phyloP scores from a whole-genome alignment of 495 filamentous ascomycete genomes.

The Hypomontagnella monticulosa region DNA sequence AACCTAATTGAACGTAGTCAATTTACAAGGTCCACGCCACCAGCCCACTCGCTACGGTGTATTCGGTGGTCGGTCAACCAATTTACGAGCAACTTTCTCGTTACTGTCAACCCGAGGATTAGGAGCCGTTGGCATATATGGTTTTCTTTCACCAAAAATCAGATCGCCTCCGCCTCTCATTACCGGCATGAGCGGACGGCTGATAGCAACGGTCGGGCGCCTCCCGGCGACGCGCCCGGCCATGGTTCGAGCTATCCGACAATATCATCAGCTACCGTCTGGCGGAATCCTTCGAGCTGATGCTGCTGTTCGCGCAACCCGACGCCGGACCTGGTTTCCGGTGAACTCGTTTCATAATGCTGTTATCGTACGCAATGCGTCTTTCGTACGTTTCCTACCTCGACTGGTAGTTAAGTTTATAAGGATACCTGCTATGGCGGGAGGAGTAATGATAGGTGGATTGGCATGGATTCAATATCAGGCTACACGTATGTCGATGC shows the following conservation, averaged over 20 bases:
- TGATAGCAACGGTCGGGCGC: conserved; percentile 74
- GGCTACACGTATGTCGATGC: conserved; percentile 74
- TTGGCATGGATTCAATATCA: conserved; percentile 96
- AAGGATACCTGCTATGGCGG: conserved; percentile 88
- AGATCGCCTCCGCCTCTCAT: conserved; percentile 46
- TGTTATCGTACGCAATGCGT: conserved; percentile 83
- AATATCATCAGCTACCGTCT: conserved; percentile 69
- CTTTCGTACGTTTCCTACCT: conserved; percentile 86
- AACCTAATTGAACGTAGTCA: conserved; percentile 2
- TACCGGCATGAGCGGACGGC: conserved; percentile 80
- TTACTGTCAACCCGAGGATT: conserved; percentile 6
- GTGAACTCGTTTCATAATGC: conserved; percentile 87
- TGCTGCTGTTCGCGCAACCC: conserved; percentile 64
- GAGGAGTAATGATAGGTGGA: conserved; percentile 84
- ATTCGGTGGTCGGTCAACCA: conserved; percentile 4
- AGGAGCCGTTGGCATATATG: conserved; percentile 26
- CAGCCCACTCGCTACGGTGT: conserved; percentile 20
- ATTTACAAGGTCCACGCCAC: conserved; percentile 32
- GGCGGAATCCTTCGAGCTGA: conserved; percentile 77
- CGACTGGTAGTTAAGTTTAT: conserved; percentile 88
- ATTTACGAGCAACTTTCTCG: neutral
- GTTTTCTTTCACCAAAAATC: conserved; percentile 21
- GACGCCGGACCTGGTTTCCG: conserved; percentile 75
- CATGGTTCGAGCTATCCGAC: conserved; percentile 67
- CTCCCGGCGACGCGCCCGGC: conserved; percentile 70